Evolutionary conservation across 164 flowering plant species (phyloP), one percentile per base, ranked within the genome.

Genomic region (Nelumbo lutea): DNA sequence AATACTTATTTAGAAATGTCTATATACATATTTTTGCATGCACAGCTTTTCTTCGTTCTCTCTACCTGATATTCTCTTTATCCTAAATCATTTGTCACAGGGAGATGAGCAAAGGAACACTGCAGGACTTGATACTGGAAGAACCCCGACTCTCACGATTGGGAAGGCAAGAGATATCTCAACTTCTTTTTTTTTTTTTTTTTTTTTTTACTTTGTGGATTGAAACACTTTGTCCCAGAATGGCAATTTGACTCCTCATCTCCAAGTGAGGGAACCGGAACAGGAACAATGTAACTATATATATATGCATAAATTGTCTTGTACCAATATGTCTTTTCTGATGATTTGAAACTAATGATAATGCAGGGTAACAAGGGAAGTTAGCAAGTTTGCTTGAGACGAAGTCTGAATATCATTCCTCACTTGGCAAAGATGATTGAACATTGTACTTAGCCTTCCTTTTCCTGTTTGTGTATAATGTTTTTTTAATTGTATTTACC

Each of bases 111-210:
- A 44, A 52, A 53, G 68, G 46, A 55, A 53, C 82, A 50, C 71
- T 79, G 52, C 75, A 62, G 62, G 82, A 70, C 60, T 59, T 76
- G 62, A 62, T 79, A 48, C 15, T 76, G 73, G 70, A 70, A 44
- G 79, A 79, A 68, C 77, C 82, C 39, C 71, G 73, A 53, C 79
- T 79, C 56, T 65, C 77, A 50, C 75, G 59, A 59, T 59, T 79
- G 69, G 79, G 77, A 70, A 79, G 82, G 82, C 66, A 73, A 75
- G 65, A 0, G 7, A 42, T 39, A 40, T 43, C 61, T 13, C 39
- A 42, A 53, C 15, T 38, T 39, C 1, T 14, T 51, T 15, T 15
- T 43, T 39, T 51, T 42, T 2, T n/a, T 56, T 42, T 38, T 51
- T n/a, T 3, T 6, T 40, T 40, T 65, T 65, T 15, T 51, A 40